Base-by-base conservation (phyloP, 768 basidiomycete species). In the Russula virescens region DNA sequence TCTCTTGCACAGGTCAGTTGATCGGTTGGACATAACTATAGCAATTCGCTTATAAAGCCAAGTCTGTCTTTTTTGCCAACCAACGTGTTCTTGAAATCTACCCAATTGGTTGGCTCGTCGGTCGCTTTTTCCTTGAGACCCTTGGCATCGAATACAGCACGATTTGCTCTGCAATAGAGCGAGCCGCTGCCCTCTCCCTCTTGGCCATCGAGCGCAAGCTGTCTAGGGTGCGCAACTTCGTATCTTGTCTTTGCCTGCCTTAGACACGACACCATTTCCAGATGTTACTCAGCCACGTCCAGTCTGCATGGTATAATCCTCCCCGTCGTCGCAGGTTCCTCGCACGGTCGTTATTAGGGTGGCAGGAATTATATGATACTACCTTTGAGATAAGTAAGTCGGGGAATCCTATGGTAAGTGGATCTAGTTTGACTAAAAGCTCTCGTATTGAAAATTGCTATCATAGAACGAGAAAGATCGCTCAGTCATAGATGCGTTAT, bases 301-400 rank as follows among this genome's bases (percentile, higher is more conserved):
- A 80, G 70, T 83, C 82, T 0, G 75, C 80, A 43, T 91, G 87
- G 83, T 79, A 76, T 55, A 92, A 91, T 68, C 85, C 84, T 9
- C 78, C 87, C 2, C 78, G 90, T 50, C 79, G 84, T 55, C 78
- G 89, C 47, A 77, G 90, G 52, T 78, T 81, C 68, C 78, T 88
- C 31, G 80, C 84, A 75, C 87, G 86, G 65, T 77, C 81, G 0
- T 70, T 88, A 38, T 67, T 84, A 3, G 82, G 85, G 38, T 88
- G 88, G 87, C 89, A 91, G 60, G 67, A 74, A 13, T 68, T 88
- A 2, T 87, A 87, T 65, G 82, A 85, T 53, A 64, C 74, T 0
- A 70, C 83, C 18, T 40, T 71, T 18, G 66, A 68, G 1, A 65
- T 78, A 47, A 26, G 73, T 62, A 63, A 62, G 5, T 57, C 68